Base-by-base conservation (phyloP, 2,329 filamentous ascomycete species). In the Gyromitra esculenta region DNA sequence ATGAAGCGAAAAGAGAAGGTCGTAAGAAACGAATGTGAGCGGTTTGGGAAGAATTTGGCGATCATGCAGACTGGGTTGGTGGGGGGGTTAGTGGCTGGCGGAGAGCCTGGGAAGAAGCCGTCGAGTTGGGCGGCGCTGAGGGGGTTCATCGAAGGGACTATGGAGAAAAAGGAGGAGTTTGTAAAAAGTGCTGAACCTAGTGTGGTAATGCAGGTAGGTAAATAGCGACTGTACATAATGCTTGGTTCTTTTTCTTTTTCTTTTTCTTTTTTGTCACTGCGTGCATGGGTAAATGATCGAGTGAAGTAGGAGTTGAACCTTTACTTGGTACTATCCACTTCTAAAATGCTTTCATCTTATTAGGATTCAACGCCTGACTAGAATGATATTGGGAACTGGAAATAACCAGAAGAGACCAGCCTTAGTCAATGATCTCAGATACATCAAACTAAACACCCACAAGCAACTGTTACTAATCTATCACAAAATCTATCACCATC, bases 161-260 rank as follows among this genome's bases (percentile, higher is more conserved):
- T 97, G 90, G 93, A 97, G 84, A 91, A 93, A 83, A 95, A 95
- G 80, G 89, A 91, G 13, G 92, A 91, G 1, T 97, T 97, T 82
- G 83, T 86, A 52, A 71, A 84, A 13, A 80, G 80, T 25, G 72
- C 81, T 21, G 81, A 31, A 68, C 81, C 43, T 48, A 79, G 74
- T 5, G 80, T 79, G 39, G 80, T 78, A 8, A 76, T 75, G 8
- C 70, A 79, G 43, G 64, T 56, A n/a, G 54, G 45, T 18, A 56
- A 57, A 48, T 67, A 50, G 52, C 9, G 13, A 21, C 9, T 39
- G 15, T 57, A 37, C 6, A 57, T 57, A 57, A 54, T 13, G 7
- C 9, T 11, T 25, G 8, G 18, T 21, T 21, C 18, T 21, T 21
- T 21, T 21, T 21, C 18, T 21, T 21, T 21, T 21, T 21, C 18